Evolutionary conservation across 768 basidiomycete species (phyloP).

Genomic region (Phallus indusiatus): DNA sequence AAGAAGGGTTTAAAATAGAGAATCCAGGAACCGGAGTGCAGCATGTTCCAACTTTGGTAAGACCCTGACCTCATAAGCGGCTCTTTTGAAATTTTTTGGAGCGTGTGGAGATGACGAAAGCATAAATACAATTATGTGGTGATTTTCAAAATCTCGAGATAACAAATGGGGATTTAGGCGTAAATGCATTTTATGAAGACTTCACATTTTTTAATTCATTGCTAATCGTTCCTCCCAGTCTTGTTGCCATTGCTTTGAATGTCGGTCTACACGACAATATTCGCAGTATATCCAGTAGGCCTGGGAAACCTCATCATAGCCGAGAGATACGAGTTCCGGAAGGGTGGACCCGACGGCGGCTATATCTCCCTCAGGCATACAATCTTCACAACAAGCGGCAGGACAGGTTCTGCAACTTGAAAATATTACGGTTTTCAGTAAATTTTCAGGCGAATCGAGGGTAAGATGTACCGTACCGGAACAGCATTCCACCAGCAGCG

Average conservation of each 20-base stretch:
- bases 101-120: neutral
- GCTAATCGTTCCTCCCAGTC: neutral
- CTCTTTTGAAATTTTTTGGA: neutral
- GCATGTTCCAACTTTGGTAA: neutral
- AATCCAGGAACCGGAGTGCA: neutral
- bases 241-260: neutral
- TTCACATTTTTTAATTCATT: neutral
- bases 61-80: neutral
- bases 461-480: constrained; percentile 29
- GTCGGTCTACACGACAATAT: neutral
- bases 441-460: neutral
- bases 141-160: neutral
- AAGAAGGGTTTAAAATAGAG: neutral
- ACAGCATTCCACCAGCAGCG: constrained; percentile 49
- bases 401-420: constrained; percentile 50
- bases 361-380: constrained; percentile 40
- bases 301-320: constrained; percentile 1
- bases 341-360: constrained; percentile 43
- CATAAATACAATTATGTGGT: neutral
- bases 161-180: neutral
- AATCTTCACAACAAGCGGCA: constrained; percentile 53
- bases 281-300: constrained; percentile 8
- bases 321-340: constrained; percentile 35
- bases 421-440: neutral
- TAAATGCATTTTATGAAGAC: neutral